Percentiles rank a stretch among this genome's conserved stretches.
Conservation (phyloP, 2,329 filamentous ascomycete genomes). For the Colletotrichum brevisporum region DNA sequence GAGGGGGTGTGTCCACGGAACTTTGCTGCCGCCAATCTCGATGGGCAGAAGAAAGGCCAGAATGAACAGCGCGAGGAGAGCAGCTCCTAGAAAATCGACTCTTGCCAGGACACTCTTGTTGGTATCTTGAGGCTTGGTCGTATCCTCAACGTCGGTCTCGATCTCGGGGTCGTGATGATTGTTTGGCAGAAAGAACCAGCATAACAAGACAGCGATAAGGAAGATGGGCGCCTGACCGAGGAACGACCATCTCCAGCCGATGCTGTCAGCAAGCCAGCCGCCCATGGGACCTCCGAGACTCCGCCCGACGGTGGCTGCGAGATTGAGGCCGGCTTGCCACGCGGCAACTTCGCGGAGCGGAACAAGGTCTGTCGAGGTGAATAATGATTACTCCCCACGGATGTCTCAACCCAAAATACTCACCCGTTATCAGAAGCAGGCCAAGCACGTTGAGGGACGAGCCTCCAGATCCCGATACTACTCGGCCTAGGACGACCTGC, state of each 20-base stretch:
- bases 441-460: slow-evolving; percentile 66
- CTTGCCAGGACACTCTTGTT: slow-evolving; percentile 50
- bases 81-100: slow-evolving; percentile 71
- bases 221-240: slow-evolving; percentile 73
- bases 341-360: slow-evolving; percentile 66
- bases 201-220: slow-evolving; percentile 65
- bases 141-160: not conserved
- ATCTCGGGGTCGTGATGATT: not conserved
- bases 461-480: slow-evolving; percentile 66
- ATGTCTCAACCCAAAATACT: not conserved
- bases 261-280: slow-evolving; percentile 72
- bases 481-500: slow-evolving; percentile 64
- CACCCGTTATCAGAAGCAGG: slow-evolving; percentile 66
- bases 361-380: slow-evolving; percentile 57
- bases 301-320: slow-evolving; percentile 65
- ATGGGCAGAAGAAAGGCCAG: slow-evolving; percentile 69
- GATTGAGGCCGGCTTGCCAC: slow-evolving; percentile 68
- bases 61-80: slow-evolving; percentile 70
- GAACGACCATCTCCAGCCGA: slow-evolving; percentile 80
- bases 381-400: not conserved
- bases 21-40: slow-evolving; percentile 68
- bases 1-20: slow-evolving; percentile 66
- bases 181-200: slow-evolving; percentile 66
- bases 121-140: slow-evolving; percentile 1
- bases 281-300: slow-evolving; percentile 69